Percentiles rank a stretch among this genome's conserved stretches.
These are phyloP conservation scores for Pleurotus djamor DNA, from an alignment of 768 basidiomycete species.

Conservation along the genomic window DNA sequence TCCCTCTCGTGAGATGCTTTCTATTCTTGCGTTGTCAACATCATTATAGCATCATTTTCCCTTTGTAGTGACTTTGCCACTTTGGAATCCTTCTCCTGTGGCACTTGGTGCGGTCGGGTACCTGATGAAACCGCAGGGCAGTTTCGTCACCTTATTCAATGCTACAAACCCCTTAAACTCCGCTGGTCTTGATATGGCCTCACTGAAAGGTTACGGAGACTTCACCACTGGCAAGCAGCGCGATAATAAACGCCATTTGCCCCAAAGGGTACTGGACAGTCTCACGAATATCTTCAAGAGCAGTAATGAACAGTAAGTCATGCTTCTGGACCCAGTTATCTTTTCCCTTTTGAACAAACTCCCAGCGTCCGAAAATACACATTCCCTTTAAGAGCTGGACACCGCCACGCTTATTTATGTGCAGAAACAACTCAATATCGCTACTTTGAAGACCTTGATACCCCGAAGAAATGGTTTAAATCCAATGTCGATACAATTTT, in stretches of 20 bases:
- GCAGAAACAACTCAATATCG: slow-evolving; percentile 70
- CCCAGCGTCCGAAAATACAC: slow-evolving; percentile 40
- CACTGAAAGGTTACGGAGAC: slow-evolving; percentile 64
- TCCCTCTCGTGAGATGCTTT: slow-evolving; percentile 49
- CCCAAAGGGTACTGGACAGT: slow-evolving; percentile 57
- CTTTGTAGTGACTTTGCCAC: slow-evolving; percentile 53
- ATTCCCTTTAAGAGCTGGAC: slow-evolving; percentile 60
- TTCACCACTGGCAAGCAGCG: slow-evolving; percentile 45
- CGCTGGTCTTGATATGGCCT: slow-evolving; percentile 45
- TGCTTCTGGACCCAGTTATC: slow-evolving; percentile 28
- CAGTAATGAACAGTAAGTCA: slow-evolving; percentile 27
- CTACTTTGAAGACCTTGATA: slow-evolving; percentile 60
- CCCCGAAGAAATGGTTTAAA: slow-evolving; percentile 73
- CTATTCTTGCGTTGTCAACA: neutral
- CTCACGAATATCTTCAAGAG: slow-evolving; percentile 46
- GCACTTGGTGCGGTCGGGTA: slow-evolving; percentile 76
- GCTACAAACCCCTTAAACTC: slow-evolving; percentile 53
- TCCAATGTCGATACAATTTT: slow-evolving; percentile 65
- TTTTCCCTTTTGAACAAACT: slow-evolving; percentile 10
- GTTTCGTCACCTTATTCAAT: slow-evolving; percentile 73
- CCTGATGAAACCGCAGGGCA: slow-evolving; percentile 61
- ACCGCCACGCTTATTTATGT: slow-evolving; percentile 64
- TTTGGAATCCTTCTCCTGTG: slow-evolving; percentile 69
- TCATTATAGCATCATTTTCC: neutral
- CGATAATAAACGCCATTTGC: slow-evolving; percentile 56